phyloP scores from a whole-genome alignment of 169 alveolate genomes.

The Blepharisma undulans region DNA sequence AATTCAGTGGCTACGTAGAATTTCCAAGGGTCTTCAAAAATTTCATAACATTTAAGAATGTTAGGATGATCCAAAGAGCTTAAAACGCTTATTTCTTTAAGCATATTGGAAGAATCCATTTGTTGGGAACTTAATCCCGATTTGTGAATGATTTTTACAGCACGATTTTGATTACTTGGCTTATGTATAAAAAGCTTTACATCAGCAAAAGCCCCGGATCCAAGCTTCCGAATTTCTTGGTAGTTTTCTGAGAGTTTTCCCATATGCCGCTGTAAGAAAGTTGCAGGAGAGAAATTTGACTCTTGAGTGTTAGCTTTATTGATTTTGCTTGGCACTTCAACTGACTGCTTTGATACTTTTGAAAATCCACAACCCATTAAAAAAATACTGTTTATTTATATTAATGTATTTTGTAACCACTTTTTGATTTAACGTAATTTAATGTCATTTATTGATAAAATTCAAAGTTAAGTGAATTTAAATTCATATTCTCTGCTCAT shows the following conservation, averaged over 20 bases:
- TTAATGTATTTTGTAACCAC: neutral
- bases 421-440: too few species aligned
- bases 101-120: neutral
- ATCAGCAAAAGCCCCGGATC: constrained; percentile 12
- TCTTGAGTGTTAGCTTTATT: neutral
- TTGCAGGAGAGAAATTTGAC: neutral
- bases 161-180: neutral
- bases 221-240: constrained; percentile 6
- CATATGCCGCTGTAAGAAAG: neutral
- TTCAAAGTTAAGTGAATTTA: neutral
- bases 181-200: neutral
- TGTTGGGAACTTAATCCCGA: neutral
- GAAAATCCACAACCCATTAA: neutral
- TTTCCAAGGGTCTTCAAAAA: constrained; percentile 34
- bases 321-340: neutral
- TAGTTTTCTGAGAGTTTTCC: neutral
- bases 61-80: constrained; percentile 25
- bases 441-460: too few species aligned
- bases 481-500: too few species aligned
- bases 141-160: constrained; percentile 26
- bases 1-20: constrained; percentile 53
- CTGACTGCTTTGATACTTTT: neutral
- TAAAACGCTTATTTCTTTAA: neutral
- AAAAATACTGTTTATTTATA: neutral
- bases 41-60: constrained; percentile 21